Evolutionary conservation across 1,284 basidiomycete species (phyloP), one percentile per base, ranked within the genome.

Genomic region (Puccinia horiana): DNA sequence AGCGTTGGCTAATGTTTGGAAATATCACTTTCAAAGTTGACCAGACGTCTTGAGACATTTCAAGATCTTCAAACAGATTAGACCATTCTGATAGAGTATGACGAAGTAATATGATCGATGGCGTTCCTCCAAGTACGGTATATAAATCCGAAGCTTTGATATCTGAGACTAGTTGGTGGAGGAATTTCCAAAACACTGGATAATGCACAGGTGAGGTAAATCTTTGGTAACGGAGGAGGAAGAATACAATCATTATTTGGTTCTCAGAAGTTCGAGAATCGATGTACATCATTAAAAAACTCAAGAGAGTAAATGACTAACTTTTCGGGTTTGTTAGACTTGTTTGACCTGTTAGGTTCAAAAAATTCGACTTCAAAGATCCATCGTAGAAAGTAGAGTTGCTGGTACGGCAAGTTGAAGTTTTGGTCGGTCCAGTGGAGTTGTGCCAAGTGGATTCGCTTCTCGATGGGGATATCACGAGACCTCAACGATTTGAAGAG

Each of bases 1-100:
- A 20, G 32, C 73, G 73, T 44, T 75, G 73, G 29, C 52, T 58
- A 2, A 75, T 56, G 40, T 23, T 40, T 40, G 73, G 73, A 26
- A 56, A 75, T 9, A 75, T 56, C 11, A 32, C 6, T 61, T 58
- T 29, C 20, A 75, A 35, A n/a, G 26, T 75, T 37, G 49, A 56
- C 52, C 29, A 75, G 73, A 49, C 56, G 42, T 58, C 9, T 61
- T 56, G n/a, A 29, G 56, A 75, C 16, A 40, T 23, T 56, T 56
- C 32, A 20, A 54, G 35, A 58, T 75, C 56, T 23, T 75, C 56
- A 42, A 61, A 42, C 23, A 75, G 54, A 56, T 75, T 37, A 16
- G 73, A 58, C 73, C 73, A 75, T 58, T 61, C 54, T n/a, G 20
- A 61, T 16, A 73, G 26, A 61, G 73, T 58, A 75, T 56, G 52